Evolutionary conservation across 2,329 filamentous ascomycete species (phyloP).

Genomic region (Clonostachys rhizophaga): DNA sequence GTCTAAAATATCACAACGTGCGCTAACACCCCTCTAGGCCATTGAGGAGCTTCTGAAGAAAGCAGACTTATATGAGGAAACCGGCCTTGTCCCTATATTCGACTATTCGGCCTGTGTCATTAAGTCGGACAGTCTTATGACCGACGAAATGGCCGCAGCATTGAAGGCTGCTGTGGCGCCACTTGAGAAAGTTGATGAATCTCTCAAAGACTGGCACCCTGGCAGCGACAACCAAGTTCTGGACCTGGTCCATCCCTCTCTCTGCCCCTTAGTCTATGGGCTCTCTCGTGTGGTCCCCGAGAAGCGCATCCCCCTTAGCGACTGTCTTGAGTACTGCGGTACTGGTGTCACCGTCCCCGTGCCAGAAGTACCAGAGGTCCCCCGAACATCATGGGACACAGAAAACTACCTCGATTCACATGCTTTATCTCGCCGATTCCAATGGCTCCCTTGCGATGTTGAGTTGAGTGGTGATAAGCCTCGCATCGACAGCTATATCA

Average conservation of each 20-base stretch:
- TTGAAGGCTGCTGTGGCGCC: constrained; percentile 35
- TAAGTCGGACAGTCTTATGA: constrained; percentile 22
- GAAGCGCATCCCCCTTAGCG: background rate
- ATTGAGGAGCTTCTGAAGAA: constrained; percentile 24
- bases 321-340: background rate
- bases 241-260: constrained; percentile 53
- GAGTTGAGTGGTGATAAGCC: constrained; percentile 24
- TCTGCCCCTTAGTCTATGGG: constrained; percentile 44
- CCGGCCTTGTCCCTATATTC: constrained; percentile 22
- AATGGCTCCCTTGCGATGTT: constrained; percentile 14
- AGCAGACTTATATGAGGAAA: constrained; percentile 21
- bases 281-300: constrained; percentile 17
- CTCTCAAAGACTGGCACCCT: constrained; percentile 46
- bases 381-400: background rate
- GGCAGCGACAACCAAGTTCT: constrained; percentile 43
- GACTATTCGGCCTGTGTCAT: constrained; percentile 22
- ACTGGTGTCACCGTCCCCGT: background rate
- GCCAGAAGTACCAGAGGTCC: background rate
- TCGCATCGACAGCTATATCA: constrained; percentile 32
- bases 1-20: background rate
- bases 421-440: background rate
- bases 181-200: constrained; percentile 40
- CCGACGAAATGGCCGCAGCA: constrained; percentile 15
- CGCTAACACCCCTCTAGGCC: constrained; percentile 11
- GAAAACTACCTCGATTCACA: background rate